Conservation (phyloP, 2,329 filamentous ascomycete genomes). For the Aureobasidium vineae region DNA sequence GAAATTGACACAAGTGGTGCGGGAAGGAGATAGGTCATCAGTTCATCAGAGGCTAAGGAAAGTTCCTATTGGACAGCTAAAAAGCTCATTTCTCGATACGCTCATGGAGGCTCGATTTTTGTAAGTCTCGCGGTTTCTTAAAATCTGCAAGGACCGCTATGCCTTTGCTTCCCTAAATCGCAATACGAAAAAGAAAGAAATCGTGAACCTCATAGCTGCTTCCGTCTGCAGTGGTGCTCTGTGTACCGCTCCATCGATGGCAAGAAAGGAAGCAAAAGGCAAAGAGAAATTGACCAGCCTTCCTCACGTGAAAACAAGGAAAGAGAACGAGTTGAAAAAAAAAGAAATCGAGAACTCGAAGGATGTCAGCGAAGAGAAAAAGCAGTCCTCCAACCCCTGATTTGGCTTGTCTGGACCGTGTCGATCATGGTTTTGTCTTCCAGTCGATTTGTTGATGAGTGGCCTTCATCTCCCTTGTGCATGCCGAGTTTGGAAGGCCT, state of each 20-base stretch:
- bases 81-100: too few species aligned
- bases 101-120: neutral
- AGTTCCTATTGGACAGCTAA: too few species aligned
- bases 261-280: neutral
- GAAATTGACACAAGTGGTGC: too few species aligned
- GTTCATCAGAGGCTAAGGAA: too few species aligned
- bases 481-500: neutral
- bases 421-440: too few species aligned
- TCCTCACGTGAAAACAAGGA: neutral
- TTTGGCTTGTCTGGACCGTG: too few species aligned
- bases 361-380: too few species aligned
- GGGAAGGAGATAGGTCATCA: too few species aligned
- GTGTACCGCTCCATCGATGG: neutral
- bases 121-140: neutral
- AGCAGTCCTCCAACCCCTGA: too few species aligned
- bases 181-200: neutral
- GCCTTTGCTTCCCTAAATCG: neutral
- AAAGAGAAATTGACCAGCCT: too few species aligned
- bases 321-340: neutral
- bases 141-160: neutral
- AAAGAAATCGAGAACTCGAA: neutral
- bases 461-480: neutral
- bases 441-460: too few species aligned
- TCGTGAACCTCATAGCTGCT: neutral
- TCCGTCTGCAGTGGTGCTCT: neutral